These are phyloP conservation scores for Nowakowskiella sp. DNA, from an alignment of 192 early-diverging fungal genomes.

Conservation along the genomic window DNA sequence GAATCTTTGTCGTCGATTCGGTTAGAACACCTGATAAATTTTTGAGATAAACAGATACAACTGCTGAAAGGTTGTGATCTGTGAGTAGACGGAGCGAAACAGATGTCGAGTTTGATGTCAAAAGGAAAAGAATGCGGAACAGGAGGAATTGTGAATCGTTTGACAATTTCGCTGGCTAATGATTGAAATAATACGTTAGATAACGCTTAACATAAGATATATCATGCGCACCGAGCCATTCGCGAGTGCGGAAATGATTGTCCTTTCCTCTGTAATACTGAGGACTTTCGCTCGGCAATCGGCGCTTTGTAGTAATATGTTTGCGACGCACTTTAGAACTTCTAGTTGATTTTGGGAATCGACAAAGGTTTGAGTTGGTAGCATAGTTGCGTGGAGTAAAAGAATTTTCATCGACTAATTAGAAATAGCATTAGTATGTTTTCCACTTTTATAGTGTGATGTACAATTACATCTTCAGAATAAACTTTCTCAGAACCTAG, in stretches of 20 bases:
- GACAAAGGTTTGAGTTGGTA: background rate
- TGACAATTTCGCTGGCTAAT: constrained; percentile 23
- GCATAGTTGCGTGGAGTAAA: constrained; percentile 21
- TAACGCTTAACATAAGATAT: background rate
- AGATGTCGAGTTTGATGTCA: constrained; percentile 40
- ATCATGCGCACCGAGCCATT: constrained; percentile 19
- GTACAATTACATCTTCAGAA: constrained; percentile 36
- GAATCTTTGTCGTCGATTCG: no score
- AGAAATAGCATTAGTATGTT: background rate
- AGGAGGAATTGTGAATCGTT: constrained; percentile 52
- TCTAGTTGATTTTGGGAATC: constrained; percentile 14
- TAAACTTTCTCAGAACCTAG: constrained; percentile 51
- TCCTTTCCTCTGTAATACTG: constrained; percentile 29
- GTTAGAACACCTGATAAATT: background rate
- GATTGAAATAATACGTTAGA: background rate
- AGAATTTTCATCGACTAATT: constrained; percentile 29
- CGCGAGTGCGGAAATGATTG: constrained; percentile 31
- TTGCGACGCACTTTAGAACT: constrained; percentile 63
- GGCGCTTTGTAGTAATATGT: constrained; percentile 51
- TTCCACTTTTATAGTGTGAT: background rate
- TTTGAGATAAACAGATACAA: background rate
- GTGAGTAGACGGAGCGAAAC: background rate
- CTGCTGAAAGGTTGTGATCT: background rate
- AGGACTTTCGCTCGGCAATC: constrained; percentile 36
- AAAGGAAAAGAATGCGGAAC: constrained; percentile 59